Percentiles rank a stretch among this genome's conserved stretches.
Conservation (phyloP, 306 rosid genomes). For the Astragalus glycyphyllos region DNA sequence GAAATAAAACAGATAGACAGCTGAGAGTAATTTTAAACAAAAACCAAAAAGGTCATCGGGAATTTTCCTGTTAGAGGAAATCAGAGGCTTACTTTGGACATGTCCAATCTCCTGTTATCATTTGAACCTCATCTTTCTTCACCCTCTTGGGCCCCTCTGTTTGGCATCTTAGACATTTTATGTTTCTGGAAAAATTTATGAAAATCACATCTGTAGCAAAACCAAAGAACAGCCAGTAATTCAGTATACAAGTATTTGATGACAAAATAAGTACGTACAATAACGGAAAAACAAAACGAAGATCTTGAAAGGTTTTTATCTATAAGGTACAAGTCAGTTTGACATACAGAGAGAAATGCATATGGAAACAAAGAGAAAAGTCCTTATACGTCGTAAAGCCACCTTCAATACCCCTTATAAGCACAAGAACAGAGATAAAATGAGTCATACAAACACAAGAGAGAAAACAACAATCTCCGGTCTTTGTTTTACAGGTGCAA, state of each 20-base stretch:
- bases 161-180: slow-evolving; percentile 70
- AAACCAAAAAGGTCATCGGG: slow-evolving; percentile 31
- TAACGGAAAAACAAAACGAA: not conserved
- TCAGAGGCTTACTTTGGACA: slow-evolving; percentile 68
- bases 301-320: not conserved
- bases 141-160: slow-evolving; percentile 61
- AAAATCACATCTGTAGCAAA: slow-evolving; percentile 78
- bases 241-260: slow-evolving; percentile 41
- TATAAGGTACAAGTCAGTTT: slow-evolving; percentile 29
- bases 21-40: slow-evolving; percentile 2
- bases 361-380: not conserved
- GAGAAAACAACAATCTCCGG: too few relatives aligned
- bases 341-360: slow-evolving; percentile 37
- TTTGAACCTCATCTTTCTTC: slow-evolving; percentile 46
- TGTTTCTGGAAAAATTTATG: slow-evolving; percentile 81
- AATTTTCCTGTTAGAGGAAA: slow-evolving; percentile 21
- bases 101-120: slow-evolving; percentile 91
- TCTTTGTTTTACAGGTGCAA: too few relatives aligned
- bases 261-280: slow-evolving; percentile 14
- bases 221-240: slow-evolving; percentile 46
- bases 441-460: too few relatives aligned
- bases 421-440: too few relatives aligned
- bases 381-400: too few relatives aligned
- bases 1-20: slow-evolving; percentile 26
- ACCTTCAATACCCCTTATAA: too few relatives aligned